Percentiles rank a stretch among this genome's conserved stretches.
Evolutionary conservation across 225 moss, liverwort and hornwort genomes (phyloP).

Genomic region (Polytrichum formosum): DNA sequence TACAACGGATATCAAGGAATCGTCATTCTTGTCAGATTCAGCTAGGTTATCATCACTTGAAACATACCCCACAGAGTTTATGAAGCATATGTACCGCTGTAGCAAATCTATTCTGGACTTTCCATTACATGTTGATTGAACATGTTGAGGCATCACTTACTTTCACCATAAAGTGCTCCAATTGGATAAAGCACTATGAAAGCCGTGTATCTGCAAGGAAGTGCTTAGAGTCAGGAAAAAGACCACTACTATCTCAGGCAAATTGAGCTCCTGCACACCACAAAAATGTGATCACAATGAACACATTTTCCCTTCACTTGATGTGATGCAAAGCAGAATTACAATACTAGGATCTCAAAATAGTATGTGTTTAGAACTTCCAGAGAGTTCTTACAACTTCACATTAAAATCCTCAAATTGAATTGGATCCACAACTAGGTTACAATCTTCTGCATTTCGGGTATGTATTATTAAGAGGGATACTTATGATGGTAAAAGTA

Average conservation of each 20-base stretch:
- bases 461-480: too few species aligned
- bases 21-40: background rate
- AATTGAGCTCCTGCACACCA: background rate
- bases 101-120: background rate
- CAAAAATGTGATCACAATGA: background rate
- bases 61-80: background rate
- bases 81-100: background rate
- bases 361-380: too few species aligned
- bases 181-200: constrained; percentile 79
- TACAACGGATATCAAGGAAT: background rate
- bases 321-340: background rate
- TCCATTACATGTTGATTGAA: background rate
- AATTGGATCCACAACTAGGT: background rate
- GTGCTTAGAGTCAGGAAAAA: constrained; percentile 4
- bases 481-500: background rate
- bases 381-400: background rate
- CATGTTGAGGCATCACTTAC: constrained; percentile 34
- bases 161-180: constrained; percentile 83
- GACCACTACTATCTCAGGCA: background rate
- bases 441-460: too few species aligned
- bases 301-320: background rate
- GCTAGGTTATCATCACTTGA: background rate
- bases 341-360: background rate
- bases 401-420: background rate
- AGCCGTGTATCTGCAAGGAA: constrained; percentile 58